Conservation (phyloP, 2,329 filamentous ascomycete genomes). For the Xylaria sp. region DNA sequence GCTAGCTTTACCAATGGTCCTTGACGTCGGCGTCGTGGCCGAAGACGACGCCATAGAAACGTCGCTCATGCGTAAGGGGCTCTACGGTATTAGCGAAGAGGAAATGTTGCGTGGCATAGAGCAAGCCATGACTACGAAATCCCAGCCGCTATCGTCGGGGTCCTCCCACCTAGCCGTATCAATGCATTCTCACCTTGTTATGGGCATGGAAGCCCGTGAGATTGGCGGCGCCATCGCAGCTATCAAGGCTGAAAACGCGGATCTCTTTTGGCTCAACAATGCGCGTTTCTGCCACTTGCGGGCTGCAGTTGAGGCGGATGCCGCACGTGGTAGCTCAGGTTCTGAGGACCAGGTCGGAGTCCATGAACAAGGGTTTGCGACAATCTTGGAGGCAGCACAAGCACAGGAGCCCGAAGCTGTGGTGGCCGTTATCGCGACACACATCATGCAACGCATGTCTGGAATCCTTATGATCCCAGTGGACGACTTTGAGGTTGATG, state of each 20-base stretch:
- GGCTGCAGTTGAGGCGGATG: constrained; percentile 34
- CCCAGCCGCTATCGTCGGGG: constrained; percentile 4
- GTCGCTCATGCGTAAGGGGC: constrained; percentile 43
- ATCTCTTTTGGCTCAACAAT: constrained; percentile 47
- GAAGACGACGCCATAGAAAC: constrained; percentile 41
- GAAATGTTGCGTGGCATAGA: constrained; percentile 44
- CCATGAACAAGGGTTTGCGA: constrained; percentile 34
- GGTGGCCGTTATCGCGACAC: constrained; percentile 20
- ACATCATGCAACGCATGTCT: constrained; percentile 41
- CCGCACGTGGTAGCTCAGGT: constrained; percentile 23
- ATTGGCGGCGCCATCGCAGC: constrained; percentile 30
- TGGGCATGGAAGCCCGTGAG: constrained; percentile 40
- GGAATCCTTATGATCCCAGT: constrained; percentile 42
- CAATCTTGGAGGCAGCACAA: constrained; percentile 33
- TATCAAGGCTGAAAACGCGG: constrained; percentile 32
- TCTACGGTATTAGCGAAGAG: constrained; percentile 48
- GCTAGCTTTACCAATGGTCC: constrained; percentile 40
- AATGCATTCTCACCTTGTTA: constrained; percentile 31
- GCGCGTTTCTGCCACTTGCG: constrained; percentile 40
- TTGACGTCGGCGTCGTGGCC: constrained; percentile 41
- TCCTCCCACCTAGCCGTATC: constrained; percentile 8
- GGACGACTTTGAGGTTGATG: constrained; percentile 40
- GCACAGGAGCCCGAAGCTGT: constrained; percentile 29
- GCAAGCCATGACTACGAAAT: constrained; percentile 40
- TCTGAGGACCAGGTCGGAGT: constrained; percentile 16